phyloP scores from a whole-genome alignment of 768 basidiomycete species.

The Cytidiella melzeri region DNA sequence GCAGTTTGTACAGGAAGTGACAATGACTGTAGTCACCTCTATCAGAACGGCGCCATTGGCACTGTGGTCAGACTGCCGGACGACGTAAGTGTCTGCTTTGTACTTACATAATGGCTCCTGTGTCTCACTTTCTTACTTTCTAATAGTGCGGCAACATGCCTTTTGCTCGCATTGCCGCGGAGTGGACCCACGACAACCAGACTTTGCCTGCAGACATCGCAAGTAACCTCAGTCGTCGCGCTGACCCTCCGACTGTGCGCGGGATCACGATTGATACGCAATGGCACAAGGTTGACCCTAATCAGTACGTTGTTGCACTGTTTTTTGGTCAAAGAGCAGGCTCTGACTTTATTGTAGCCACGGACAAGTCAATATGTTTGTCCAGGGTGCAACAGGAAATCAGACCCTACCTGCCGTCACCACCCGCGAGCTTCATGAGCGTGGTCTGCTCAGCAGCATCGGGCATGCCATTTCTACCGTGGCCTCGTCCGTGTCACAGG shows the following conservation, averaged over 20 bases:
- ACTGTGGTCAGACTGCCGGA: conserved; percentile 51
- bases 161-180: conserved; percentile 32
- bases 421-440: background rate
- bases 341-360: conserved; percentile 2
- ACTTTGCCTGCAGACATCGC: conserved; percentile 30
- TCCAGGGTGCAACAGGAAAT: conserved; percentile 7
- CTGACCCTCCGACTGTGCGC: conserved; percentile 32
- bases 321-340: background rate
- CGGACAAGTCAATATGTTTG: conserved; percentile 1
- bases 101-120: background rate
- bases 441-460: background rate
- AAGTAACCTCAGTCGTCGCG: conserved; percentile 26
- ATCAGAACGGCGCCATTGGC: conserved; percentile 34
- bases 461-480: background rate
- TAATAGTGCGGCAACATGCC: conserved; percentile 21
- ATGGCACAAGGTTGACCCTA: conserved; percentile 27
- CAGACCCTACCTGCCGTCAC: background rate
- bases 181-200: conserved; percentile 39
- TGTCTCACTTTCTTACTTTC: background rate
- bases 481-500: background rate
- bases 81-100: conserved; percentile 25
- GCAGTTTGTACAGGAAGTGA: conserved; percentile 36
- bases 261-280: conserved; percentile 37
- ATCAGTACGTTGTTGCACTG: conserved; percentile 1
- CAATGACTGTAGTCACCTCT: conserved; percentile 35